A percentile compares a stretch with the other conserved stretches of the same genome.
Conservation (phyloP, 805 yeast species). For the Lachancea quebecensis region DNA sequence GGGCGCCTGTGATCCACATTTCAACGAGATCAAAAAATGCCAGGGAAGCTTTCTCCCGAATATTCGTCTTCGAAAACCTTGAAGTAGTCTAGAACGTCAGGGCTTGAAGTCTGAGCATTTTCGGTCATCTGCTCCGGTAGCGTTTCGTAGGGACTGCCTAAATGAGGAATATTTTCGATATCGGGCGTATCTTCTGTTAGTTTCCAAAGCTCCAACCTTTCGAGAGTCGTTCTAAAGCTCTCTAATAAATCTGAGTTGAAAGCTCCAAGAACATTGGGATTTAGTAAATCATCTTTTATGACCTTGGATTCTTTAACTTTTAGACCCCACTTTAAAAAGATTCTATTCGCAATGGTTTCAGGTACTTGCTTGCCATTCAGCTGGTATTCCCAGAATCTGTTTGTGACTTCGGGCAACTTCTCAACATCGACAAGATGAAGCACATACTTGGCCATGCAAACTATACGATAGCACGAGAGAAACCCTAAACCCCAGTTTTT, state of each 20-base stretch:
- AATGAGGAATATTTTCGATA: neutral
- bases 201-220: neutral
- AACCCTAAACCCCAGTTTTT: neutral
- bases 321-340: constrained; percentile 6
- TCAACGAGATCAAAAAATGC: neutral
- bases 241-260: neutral
- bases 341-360: neutral
- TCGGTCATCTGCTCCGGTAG: neutral
- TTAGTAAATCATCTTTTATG: constrained; percentile 2
- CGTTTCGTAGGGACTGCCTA: neutral
- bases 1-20: no score
- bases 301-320: constrained; percentile 2
- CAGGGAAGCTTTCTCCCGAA: neutral
- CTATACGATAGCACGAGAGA: neutral
- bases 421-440: constrained; percentile 4
- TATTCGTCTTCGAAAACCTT: neutral
- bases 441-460: constrained; percentile 2
- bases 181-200: neutral
- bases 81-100: constrained; percentile 1
- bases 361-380: constrained; percentile 1
- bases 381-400: constrained; percentile 7
- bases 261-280: neutral
- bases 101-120: neutral
- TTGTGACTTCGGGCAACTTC: constrained; percentile 4
- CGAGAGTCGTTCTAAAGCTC: neutral